phyloP scores from a whole-genome alignment of 2,329 filamentous ascomycete genomes.

The Phialocephala sp. region DNA sequence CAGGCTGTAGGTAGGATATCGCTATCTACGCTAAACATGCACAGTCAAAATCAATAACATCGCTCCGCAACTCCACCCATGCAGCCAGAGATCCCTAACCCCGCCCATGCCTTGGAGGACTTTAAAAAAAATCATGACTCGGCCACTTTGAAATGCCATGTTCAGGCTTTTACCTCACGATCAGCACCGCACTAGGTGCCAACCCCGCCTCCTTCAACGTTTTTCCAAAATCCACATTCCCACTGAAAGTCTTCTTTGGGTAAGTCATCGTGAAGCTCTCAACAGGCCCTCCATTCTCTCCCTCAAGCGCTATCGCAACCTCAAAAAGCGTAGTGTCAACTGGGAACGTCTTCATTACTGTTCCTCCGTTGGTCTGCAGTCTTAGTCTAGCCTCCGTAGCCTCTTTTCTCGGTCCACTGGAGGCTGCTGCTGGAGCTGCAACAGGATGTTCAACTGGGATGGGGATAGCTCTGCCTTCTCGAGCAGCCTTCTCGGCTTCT shows the following conservation, averaged over 20 bases:
- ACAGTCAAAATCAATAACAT: neutral
- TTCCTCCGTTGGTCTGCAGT: conserved; percentile 77
- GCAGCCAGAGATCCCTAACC: conserved; percentile 5
- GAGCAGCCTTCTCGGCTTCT: conserved; percentile 81
- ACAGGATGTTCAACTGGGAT: conserved; percentile 44
- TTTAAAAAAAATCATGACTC: neutral
- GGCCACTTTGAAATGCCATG: neutral
- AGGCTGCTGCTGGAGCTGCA: conserved; percentile 42
- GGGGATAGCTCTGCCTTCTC: conserved; percentile 70
- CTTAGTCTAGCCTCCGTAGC: conserved; percentile 78
- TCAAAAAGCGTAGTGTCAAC: conserved; percentile 94
- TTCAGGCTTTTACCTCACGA: conserved; percentile 61
- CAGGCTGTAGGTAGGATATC: neutral
- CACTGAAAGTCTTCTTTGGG: conserved; percentile 80
- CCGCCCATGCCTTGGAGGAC: neutral
- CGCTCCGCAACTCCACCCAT: conserved; percentile 12
- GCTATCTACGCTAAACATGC: neutral
- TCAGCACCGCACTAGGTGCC: conserved; percentile 87
- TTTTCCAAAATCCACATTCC: conserved; percentile 77
- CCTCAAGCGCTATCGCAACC: conserved; percentile 76
- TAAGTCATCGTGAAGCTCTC: conserved; percentile 85
- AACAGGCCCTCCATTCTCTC: conserved; percentile 76
- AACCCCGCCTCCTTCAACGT: conserved; percentile 91
- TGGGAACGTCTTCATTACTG: conserved; percentile 84
- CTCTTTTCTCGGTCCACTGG: conserved; percentile 53